Conservation (phyloP, 106 monocot species). For the Dendrobium nobile region DNA sequence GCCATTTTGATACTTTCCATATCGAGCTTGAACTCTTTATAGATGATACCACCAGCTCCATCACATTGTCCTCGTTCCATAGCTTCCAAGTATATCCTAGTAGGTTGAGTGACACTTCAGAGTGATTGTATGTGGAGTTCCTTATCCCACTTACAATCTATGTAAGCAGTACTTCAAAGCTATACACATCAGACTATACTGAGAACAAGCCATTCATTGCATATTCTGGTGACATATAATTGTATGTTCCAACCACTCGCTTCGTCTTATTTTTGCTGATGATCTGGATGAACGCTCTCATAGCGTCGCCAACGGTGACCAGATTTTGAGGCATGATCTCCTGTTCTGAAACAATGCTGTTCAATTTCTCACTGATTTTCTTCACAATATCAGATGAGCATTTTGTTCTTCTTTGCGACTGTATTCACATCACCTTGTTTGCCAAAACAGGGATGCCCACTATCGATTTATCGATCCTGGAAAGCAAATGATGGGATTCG, state of each 20-base stretch:
- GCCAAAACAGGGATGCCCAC: too few relatives aligned
- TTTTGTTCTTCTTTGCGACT: too few relatives aligned
- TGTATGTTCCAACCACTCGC: slow-evolving; percentile 31
- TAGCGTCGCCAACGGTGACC: too few relatives aligned
- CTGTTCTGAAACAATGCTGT: too few relatives aligned
- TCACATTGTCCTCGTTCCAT: slow-evolving; percentile 29
- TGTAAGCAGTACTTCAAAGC: slow-evolving; percentile 38
- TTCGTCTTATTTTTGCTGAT: slow-evolving; percentile 4
- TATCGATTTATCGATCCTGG: too few relatives aligned
- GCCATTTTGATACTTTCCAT: slow-evolving; percentile 19
- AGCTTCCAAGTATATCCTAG: slow-evolving; percentile 23
- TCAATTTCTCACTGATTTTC: too few relatives aligned
- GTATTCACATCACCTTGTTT: too few relatives aligned
- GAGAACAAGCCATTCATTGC: slow-evolving; percentile 46
- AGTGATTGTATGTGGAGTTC: slow-evolving; percentile 19
- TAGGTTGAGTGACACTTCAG: slow-evolving; percentile 25
- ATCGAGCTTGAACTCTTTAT: slow-evolving; percentile 9
- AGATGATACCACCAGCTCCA: slow-evolving; percentile 24
- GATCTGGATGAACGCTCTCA: too few relatives aligned
- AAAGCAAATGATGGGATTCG: too few relatives aligned
- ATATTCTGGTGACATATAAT: slow-evolving; percentile 45
- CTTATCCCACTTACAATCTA: slow-evolving; percentile 38
- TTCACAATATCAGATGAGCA: too few relatives aligned
- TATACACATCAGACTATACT: slow-evolving; percentile 42
- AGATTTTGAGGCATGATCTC: too few relatives aligned